Evolutionary conservation across 1,284 basidiomycete species (phyloP).

Genomic region (Somion occarium): DNA sequence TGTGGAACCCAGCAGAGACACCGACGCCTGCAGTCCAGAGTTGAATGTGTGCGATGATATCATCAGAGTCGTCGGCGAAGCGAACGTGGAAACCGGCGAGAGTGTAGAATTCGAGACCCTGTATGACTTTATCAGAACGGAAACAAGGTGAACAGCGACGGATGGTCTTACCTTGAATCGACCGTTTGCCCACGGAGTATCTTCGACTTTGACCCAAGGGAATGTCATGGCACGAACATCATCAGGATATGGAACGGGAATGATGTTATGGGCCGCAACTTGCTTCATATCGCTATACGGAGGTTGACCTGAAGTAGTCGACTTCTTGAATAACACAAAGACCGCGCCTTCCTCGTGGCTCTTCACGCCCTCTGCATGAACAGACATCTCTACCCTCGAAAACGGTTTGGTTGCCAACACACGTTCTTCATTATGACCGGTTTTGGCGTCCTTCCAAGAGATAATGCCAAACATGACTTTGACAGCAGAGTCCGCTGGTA

Average conservation of each 20-base stretch:
- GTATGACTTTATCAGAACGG: conserved; percentile 5
- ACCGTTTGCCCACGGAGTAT: conserved; percentile 22
- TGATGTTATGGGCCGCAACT: conserved; percentile 17
- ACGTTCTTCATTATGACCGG: conserved; percentile 3
- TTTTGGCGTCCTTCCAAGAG: conserved; percentile 9
- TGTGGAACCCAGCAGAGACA: conserved; percentile 17
- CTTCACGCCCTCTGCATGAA: conserved; percentile 11
- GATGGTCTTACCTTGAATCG: conserved; percentile 10
- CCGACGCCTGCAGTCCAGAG: conserved; percentile 26
- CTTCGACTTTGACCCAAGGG: conserved; percentile 24
- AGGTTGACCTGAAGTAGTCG: conserved; percentile 3
- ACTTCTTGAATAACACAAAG: conserved; percentile 19
- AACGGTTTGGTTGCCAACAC: conserved; percentile 11
- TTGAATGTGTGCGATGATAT: conserved; percentile 24
- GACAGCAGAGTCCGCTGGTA: conserved; percentile 11
- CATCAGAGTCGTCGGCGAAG: conserved; percentile 25
- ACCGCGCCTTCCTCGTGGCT: conserved; percentile 21
- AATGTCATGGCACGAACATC: conserved; percentile 20
- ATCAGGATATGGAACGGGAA: conserved; percentile 14
- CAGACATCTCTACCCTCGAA: conserved; percentile 5
- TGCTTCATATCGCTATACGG: conserved; percentile 23
- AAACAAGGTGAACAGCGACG: neutral
- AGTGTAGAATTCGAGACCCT: conserved; percentile 30
- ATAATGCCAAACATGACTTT: conserved; percentile 25
- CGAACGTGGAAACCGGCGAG: conserved; percentile 25